Evolutionary conservation across 108 stramenopile species (phyloP).

Genomic region (Thalassiosira profunda): DNA sequence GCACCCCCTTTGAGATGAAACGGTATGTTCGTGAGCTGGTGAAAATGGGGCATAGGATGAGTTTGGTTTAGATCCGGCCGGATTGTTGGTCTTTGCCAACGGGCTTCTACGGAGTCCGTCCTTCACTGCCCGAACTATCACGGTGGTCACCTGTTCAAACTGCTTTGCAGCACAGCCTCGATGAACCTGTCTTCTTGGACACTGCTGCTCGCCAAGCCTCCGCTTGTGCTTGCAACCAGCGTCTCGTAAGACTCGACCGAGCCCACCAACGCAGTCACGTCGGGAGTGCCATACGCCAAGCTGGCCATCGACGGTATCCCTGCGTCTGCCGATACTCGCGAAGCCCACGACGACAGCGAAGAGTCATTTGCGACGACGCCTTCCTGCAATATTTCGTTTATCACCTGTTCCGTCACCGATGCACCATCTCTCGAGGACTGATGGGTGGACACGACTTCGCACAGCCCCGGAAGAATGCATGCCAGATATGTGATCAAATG

Average conservation of each 20-base stretch:
- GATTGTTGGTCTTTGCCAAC: background rate
- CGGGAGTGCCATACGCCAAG: slow-evolving; percentile 52
- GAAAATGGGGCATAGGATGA: background rate
- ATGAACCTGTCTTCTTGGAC: slow-evolving; percentile 6
- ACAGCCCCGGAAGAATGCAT: slow-evolving; percentile 60
- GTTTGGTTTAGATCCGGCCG: background rate
- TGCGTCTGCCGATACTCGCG: slow-evolving; percentile 15
- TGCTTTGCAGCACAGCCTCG: slow-evolving; percentile 26
- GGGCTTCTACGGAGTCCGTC: background rate
- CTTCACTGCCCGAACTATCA: background rate
- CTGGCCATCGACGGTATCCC: slow-evolving; percentile 50
- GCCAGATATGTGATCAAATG: slow-evolving; percentile 62
- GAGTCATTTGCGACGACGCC: background rate
- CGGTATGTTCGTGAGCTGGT: background rate
- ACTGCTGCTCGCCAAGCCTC: slow-evolving; percentile 7
- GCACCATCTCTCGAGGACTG: background rate
- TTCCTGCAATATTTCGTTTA: slow-evolving; percentile 13
- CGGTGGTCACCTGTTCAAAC: slow-evolving; percentile 30
- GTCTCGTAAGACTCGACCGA: slow-evolving; percentile 36
- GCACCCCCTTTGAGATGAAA: slow-evolving; percentile 7
- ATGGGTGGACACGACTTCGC: slow-evolving; percentile 20
- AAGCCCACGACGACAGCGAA: slow-evolving; percentile 29
- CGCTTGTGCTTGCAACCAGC: slow-evolving; percentile 13
- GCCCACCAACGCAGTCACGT: slow-evolving; percentile 25
- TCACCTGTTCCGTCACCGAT: slow-evolving; percentile 16